Evolutionary conservation across 169 alveolate genomes (phyloP), one percentile per base, ranked within the genome.

Genomic region (Babesia ovis): DNA sequence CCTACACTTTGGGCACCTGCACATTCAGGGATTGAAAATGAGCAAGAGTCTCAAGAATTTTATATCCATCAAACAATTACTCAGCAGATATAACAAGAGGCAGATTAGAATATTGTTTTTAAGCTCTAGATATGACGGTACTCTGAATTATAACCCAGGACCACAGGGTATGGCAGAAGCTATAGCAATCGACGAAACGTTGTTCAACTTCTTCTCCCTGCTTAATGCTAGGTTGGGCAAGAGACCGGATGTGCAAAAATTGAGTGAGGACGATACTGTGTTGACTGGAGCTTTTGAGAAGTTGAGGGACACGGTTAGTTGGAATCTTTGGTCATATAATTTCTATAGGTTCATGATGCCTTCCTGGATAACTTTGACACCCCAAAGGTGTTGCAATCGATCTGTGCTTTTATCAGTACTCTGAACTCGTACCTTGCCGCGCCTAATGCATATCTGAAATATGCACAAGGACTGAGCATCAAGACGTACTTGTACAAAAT

Each of bases 11-110:
- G 99, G 99, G 0, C 99, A 97, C 90, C 89, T 98, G 61, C 98
- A 98, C 77, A 98, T 98, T 31, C 95, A 97, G 50, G 98, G 98
- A n/a, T 86, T 91, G 51, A 98, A 98, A 89, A 98, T 98, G 99
- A 89, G 98, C 31, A 97, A 97, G 70, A 91, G 98, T 32, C 94
- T 97, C 31, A 98, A 98, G 90, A 98, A 98, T 80, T 98, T 98
- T 81, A 94, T 94, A 37, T 93, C 99, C 2, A 96, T 98, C 66
- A 94, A 94, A 82, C 95, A 96, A 59, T 70, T 90, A 55, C 82
- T 91, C 29, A 76, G 58, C 37, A 72, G 56, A 51, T 92, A 89
- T 76, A 85, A 93, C 67, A 89, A 93, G 18, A 90, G 97, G 71
- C 95, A 94, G 56, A 50, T 95, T n/a, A 91, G 99, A 59, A 76